Base-by-base conservation (phyloP, 257 asterid species). In the Nicotiana knightiana region DNA sequence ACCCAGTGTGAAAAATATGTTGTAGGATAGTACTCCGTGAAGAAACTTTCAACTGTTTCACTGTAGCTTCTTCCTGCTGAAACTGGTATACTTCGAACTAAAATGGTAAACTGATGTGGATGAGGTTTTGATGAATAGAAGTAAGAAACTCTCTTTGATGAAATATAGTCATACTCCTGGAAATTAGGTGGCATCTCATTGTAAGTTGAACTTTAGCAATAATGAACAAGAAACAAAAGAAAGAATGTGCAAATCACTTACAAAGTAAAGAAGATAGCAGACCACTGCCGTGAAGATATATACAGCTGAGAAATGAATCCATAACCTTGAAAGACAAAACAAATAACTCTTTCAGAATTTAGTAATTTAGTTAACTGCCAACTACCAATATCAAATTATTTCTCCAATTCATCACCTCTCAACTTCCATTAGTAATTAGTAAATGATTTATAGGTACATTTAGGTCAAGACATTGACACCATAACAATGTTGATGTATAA, bases 301-400 rank as follows among this genome's bases (percentile, higher is more conserved):
- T 64, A 93, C 89, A 71, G 98, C 98, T 82, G 88, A 85, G 88
- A 94, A 96, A 90, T 96, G 99, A 87, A 96, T 87, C 99, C 99
- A 96, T 80, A 96, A 92, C 98, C 99, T 96, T 87, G 67, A 87
- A 89, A 86, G 88, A 77, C 66, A 88, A 82, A 82, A 83, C 79
- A 71, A 75, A 75, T 75, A 48, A 28, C 63, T 26, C 17, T 51
- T 39, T 51, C 28, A 75, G 63, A 51, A 26, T 46, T 71, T 6
- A 48, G 30, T 28, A 21, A 21, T 21, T 21, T 21, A 21, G 61
- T 62, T 10, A 24, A 62, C 35, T 6, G 46, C 8, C 63, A 51
- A 15, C 28, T 75, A 75, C 80, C 63, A 0, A 24, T 26, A 51
- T 51, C 46, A 75, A 26, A 10, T 0, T 73, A 73, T 73, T 6